Conservation (phyloP, 768 basidiomycete genomes). For the Porphyrellus cyaneotinctus region DNA sequence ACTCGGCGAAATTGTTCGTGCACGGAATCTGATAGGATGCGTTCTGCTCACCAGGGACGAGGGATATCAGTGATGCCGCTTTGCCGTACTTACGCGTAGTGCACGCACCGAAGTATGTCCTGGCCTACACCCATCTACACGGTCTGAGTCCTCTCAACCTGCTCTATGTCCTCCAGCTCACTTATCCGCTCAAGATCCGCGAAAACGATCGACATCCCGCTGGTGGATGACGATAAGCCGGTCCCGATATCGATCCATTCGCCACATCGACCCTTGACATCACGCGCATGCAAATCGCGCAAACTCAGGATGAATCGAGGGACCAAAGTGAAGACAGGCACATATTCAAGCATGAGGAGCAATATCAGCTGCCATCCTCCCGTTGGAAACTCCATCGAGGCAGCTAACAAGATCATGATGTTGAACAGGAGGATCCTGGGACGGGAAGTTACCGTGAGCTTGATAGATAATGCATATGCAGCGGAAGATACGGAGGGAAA, state of each 20-base stretch:
- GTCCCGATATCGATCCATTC: neutral
- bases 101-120: too few species aligned
- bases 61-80: too few species aligned
- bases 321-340: neutral
- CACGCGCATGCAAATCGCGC: neutral
- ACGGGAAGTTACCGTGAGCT: neutral
- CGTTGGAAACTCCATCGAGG: neutral
- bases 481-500: neutral
- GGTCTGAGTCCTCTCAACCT: too few species aligned
- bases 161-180: too few species aligned
- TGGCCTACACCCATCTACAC: too few species aligned
- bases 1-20: too few species aligned
- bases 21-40: too few species aligned
- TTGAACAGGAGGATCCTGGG: neutral
- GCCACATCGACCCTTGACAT: neutral
- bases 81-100: too few species aligned
- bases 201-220: too few species aligned
- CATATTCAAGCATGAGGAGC: neutral
- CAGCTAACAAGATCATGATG: neutral
- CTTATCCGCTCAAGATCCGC: too few species aligned
- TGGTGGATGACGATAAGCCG: neutral
- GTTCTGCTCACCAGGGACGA: too few species aligned
- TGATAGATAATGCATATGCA: neutral
- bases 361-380: neutral
- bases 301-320: conserved; percentile 3